phyloP scores from a whole-genome alignment of 1,284 basidiomycete genomes.

The Irpex sp. region DNA sequence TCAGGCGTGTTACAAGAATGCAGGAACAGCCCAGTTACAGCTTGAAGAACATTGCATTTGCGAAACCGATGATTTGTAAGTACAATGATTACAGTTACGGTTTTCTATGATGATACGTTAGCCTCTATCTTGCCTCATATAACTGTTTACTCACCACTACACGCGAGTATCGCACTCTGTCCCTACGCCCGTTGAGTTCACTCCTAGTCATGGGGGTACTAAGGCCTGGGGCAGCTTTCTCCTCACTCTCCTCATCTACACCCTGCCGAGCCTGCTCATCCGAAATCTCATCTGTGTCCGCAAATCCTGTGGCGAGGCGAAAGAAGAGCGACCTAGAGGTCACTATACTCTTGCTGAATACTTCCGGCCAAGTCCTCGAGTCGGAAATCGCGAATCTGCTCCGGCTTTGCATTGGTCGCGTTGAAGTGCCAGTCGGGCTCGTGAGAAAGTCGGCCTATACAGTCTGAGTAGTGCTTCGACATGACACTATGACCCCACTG shows the following conservation, averaged over 20 bases:
- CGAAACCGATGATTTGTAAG: constrained; percentile 4
- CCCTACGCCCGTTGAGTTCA: neutral
- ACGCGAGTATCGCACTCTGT: neutral
- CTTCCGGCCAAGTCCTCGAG: neutral
- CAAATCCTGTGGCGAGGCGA: neutral
- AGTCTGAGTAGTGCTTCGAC: neutral
- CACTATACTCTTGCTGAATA: neutral
- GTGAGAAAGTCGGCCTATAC: neutral
- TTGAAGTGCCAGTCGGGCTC: neutral
- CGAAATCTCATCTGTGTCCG: neutral
- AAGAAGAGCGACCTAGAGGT: neutral
- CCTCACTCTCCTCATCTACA: neutral
- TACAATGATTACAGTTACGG: constrained; percentile 5
- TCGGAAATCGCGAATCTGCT: neutral
- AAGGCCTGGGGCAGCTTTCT: neutral
- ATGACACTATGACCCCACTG: neutral
- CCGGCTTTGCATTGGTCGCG: neutral
- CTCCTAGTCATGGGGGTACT: no score
- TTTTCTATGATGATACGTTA: neutral
- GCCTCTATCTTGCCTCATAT: no score
- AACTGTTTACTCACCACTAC: neutral
- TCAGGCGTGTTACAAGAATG: constrained; percentile 12
- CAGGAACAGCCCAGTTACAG: constrained; percentile 9
- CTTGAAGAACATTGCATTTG: constrained; percentile 10
- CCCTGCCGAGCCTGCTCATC: neutral